Evolutionary conservation across 306 rosid genomes (phyloP).

Genomic region (Sindora glabra): DNA sequence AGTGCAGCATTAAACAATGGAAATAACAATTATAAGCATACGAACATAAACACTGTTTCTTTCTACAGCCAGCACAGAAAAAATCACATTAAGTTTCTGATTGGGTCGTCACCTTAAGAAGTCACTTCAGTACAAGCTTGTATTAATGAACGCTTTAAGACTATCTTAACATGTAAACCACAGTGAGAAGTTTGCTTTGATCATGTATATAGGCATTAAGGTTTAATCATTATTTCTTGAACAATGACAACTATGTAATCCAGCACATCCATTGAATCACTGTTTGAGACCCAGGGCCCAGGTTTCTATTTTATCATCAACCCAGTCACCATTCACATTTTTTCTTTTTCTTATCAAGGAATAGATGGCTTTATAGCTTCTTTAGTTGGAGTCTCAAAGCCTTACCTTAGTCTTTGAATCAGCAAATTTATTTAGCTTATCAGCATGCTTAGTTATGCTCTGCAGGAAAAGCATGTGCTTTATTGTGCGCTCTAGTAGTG

Average conservation of each 20-base stretch:
- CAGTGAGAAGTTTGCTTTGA: background rate
- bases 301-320: too few relatives aligned
- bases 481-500: constrained; percentile 80
- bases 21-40: background rate
- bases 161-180: background rate
- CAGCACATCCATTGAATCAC: background rate
- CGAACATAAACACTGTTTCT: background rate
- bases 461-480: constrained; percentile 93
- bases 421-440: constrained; percentile 60
- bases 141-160: background rate
- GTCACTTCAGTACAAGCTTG: background rate
- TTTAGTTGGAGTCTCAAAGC: too few relatives aligned
- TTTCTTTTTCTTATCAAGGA: too few relatives aligned
- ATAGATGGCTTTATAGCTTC: too few relatives aligned
- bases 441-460: constrained; percentile 77
- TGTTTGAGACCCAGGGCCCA: background rate
- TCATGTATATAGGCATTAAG: background rate
- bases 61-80: background rate
- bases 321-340: too few relatives aligned
- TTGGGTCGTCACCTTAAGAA: too few relatives aligned
- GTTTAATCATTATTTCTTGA: constrained; percentile 4
- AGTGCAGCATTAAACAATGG: background rate
- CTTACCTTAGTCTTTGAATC: constrained; percentile 51
- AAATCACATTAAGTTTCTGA: constrained; percentile 1
- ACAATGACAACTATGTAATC: background rate